These are phyloP conservation scores for Axilococcus clingmanii DNA, from an alignment of 139 green algal species.

Conservation along the genomic window DNA sequence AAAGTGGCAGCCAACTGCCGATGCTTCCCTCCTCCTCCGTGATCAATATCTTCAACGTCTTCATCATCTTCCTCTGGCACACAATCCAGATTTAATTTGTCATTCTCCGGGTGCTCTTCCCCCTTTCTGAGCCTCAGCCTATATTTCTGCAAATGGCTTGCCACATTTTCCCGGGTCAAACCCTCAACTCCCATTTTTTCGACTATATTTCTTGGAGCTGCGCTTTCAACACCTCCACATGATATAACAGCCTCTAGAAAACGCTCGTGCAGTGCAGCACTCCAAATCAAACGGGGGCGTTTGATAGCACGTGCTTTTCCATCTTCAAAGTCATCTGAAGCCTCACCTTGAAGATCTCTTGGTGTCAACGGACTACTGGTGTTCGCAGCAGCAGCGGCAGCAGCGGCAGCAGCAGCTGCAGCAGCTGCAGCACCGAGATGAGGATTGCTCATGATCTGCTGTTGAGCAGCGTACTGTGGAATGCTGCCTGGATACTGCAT, in stretches of 20 bases:
- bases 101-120: slow-evolving; percentile 8
- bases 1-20: too few relatives aligned
- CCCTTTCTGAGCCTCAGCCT: slow-evolving; percentile 58
- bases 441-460: background rate
- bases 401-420: background rate
- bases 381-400: background rate
- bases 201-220: slow-evolving; percentile 89
- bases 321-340: slow-evolving; percentile 11
- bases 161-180: slow-evolving; percentile 90
- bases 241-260: slow-evolving; percentile 75
- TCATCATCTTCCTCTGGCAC: background rate
- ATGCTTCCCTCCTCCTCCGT: too few relatives aligned
- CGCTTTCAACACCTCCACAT: slow-evolving; percentile 55
- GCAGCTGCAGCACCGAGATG: background rate
- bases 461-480: background rate
- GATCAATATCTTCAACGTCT: background rate
- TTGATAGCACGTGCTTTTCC: slow-evolving; percentile 42
- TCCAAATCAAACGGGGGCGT: slow-evolving; percentile 80
- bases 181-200: slow-evolving; percentile 84
- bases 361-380: too few relatives aligned
- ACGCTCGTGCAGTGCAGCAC: slow-evolving; percentile 70
- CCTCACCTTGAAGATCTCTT: too few relatives aligned
- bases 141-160: slow-evolving; percentile 90
- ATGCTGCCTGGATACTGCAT: background rate
- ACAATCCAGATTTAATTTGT: background rate